These are phyloP conservation scores for Intubia oerlemansii DNA, from an alignment of 2,329 filamentous ascomycete species.

Conservation along the genomic window DNA sequence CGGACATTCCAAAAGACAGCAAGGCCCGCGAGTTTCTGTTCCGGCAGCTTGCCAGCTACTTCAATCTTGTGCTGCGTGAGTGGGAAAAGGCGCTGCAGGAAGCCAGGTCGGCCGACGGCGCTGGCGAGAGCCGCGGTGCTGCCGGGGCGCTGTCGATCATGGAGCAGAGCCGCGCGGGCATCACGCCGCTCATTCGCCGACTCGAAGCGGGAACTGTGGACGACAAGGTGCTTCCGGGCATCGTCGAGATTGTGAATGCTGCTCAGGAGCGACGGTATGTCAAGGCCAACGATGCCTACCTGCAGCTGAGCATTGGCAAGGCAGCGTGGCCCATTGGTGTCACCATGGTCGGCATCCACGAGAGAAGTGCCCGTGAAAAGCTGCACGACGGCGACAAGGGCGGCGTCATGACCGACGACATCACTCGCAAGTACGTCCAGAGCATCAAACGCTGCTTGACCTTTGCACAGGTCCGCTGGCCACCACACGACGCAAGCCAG, in stretches of 20 bases:
- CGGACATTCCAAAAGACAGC: constrained; percentile 29
- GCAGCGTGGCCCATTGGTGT: constrained; percentile 98
- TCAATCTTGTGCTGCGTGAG: constrained; percentile 82
- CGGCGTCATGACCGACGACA: constrained; percentile 93
- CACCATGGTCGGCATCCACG: constrained; percentile 99
- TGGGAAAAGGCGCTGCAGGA: constrained; percentile 58
- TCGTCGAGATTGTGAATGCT: constrained; percentile 80
- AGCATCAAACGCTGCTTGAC: constrained; percentile 94
- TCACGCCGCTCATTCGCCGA: constrained; percentile 75
- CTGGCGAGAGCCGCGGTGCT: constrained; percentile 58
- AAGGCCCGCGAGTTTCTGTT: constrained; percentile 52
- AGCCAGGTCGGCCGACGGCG: constrained; percentile 32
- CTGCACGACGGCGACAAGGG: constrained; percentile 72
- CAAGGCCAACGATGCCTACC: constrained; percentile 87
- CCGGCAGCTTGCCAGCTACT: constrained; percentile 81
- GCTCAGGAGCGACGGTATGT: constrained; percentile 85
- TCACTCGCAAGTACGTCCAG: constrained; percentile 86
- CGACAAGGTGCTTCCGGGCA: constrained; percentile 55
- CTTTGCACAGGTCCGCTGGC: constrained; percentile 93
- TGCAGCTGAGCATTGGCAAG: constrained; percentile 83
- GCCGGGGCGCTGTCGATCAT: constrained; percentile 74
- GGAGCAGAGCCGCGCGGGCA: constrained; percentile 69
- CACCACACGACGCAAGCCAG: constrained; percentile 76
- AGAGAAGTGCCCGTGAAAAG: constrained; percentile 87
- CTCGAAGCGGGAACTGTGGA: constrained; percentile 68